Evolutionary conservation across 2,329 filamentous ascomycete genomes (phyloP).

Genomic region (Colletotrichum aenigma): DNA sequence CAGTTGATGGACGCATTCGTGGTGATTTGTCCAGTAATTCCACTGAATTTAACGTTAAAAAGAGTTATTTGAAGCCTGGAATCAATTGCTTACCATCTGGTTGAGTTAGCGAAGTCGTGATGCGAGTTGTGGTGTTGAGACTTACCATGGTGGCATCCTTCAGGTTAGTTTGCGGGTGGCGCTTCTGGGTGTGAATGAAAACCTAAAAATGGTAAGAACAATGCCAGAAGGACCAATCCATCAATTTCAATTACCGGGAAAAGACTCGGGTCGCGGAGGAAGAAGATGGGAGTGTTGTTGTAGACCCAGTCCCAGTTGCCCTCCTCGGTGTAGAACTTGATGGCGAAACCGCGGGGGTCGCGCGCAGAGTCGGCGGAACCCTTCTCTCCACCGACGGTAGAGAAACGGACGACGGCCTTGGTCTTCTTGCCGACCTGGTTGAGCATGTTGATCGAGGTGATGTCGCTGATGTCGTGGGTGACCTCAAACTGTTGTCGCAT

Average conservation of each 20-base stretch:
- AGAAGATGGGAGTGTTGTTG: conserved; percentile 81
- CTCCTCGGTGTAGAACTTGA: conserved; percentile 75
- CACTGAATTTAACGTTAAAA: conserved; percentile 36
- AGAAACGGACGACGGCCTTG: conserved; percentile 71
- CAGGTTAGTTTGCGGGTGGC: conserved; percentile 73
- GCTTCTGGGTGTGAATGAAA: conserved; percentile 81
- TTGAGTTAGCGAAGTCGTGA: neutral
- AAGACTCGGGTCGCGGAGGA: conserved; percentile 75
- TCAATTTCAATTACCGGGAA: conserved; percentile 55
- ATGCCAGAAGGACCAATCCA: neutral
- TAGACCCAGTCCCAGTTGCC: conserved; percentile 76
- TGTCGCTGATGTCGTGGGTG: conserved; percentile 52
- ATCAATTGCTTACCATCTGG: neutral
- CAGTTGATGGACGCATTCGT: conserved; percentile 66
- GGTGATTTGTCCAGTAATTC: conserved; percentile 61
- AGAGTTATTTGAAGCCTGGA: neutral
- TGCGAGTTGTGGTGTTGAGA: neutral
- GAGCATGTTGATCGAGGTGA: conserved; percentile 58
- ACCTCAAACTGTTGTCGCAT: conserved; percentile 44
- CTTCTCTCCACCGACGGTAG: conserved; percentile 76
- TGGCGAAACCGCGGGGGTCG: conserved; percentile 73
- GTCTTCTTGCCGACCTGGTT: conserved; percentile 71
- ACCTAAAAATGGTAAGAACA: conserved; percentile 28
- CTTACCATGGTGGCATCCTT: conserved; percentile 66
- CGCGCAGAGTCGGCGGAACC: conserved; percentile 74